Base-by-base conservation (phyloP, 2,329 filamentous ascomycete species). In the Pseudopyrenochaeta lycopersici region DNA sequence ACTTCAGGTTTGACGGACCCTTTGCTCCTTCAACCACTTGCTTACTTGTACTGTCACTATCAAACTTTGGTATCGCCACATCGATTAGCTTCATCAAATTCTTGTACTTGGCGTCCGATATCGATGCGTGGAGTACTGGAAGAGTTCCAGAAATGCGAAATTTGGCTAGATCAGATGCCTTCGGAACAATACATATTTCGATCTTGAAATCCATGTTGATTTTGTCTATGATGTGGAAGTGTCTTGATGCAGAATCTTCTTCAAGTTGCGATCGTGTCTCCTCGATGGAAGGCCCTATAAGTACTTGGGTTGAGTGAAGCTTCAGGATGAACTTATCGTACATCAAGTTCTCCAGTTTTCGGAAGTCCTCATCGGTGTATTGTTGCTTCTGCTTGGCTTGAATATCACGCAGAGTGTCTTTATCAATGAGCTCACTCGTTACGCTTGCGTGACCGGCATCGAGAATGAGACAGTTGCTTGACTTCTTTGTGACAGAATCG, bases 151-250 rank as follows among this genome's bases (percentile, higher is more conserved):
- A 96, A 30, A 99, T 87, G 56, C 91, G 90, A 63, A 97, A 88
- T 68, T 95, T 95, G 12, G 95, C 96, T 43, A 99, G 80, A 59
- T 97, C 96, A 0, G 94, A 90, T 0, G 92, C 92, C 72, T 97
- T 97, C 0, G 95, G 95, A n/a, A 99, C 81, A 63, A 99, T 99
- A 7, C 93, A 99, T 17, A 90, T 89, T 73, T 97, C 93, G n/a
- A 99, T 87, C 10, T 92, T 88, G 73, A 99, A 98, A 73, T 98
- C 91, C 65, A 99, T 90, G 64, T 97, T 99, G 80, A 99, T 99
- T 62, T 91, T 88, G 74, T 99, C 94, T 31, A 99, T 91, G 49
- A 99, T 88, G 72, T 98, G 94, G 62, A 96, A 84, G 58, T 88
- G 88, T 51, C 88, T 89, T 1, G 84, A 82, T 6, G 89, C 85